A percentile compares a stretch with the other conserved stretches of the same genome.
Conservation (phyloP, 495 filamentous ascomycete species). For the Trichocladium antarcticum region DNA sequence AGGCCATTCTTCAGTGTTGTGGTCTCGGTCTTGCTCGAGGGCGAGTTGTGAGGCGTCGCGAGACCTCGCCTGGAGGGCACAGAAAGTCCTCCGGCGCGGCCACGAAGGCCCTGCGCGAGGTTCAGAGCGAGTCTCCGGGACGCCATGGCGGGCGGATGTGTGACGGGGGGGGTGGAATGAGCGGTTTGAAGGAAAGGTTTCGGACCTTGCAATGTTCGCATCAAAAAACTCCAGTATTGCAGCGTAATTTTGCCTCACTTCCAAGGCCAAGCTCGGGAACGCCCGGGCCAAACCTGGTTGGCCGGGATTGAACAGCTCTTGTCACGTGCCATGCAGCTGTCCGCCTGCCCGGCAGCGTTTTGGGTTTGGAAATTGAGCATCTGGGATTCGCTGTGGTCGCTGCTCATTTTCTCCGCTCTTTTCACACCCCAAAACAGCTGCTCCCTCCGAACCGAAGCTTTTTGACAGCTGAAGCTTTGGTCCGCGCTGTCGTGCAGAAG, state of each 20-base stretch:
- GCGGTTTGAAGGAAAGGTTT: constrained; percentile 35
- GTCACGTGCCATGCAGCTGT: constrained; percentile 6
- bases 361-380: constrained; percentile 8
- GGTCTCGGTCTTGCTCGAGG: constrained; percentile 68
- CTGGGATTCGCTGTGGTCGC: constrained; percentile 6
- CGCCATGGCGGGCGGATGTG: constrained; percentile 59
- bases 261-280: constrained; percentile 26
- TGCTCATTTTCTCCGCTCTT: not conserved
- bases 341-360: not conserved
- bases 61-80: constrained; percentile 69
- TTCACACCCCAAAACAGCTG: too few relatives aligned
- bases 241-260: constrained; percentile 30
- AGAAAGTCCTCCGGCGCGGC: constrained; percentile 57
- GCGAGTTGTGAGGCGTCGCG: constrained; percentile 58
- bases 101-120: constrained; percentile 76
- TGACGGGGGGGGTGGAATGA: constrained; percentile 26
- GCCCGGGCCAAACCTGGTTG: constrained; percentile 16
- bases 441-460: too few relatives aligned
- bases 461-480: too few relatives aligned
- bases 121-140: constrained; percentile 85
- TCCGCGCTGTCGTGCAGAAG: too few relatives aligned
- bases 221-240: constrained; percentile 21
- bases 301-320: not conserved
- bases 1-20: constrained; percentile 95
- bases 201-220: constrained; percentile 7